Evolutionary conservation across 257 asterid genomes (phyloP), one percentile per base, ranked within the genome.

Genomic region (Jacaranda copaia): DNA sequence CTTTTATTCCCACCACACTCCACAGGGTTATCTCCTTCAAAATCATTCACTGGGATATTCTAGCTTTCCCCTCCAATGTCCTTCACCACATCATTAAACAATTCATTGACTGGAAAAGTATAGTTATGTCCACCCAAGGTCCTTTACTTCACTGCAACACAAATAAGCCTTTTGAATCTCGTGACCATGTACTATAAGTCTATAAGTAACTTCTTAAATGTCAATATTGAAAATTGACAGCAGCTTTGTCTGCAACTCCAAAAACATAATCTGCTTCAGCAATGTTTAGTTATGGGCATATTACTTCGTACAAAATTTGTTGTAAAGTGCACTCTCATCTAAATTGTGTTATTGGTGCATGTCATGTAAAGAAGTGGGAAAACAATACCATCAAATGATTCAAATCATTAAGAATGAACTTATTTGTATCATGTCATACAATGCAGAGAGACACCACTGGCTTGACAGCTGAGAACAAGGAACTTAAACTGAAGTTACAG

Each of bases 381-480:
- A 46, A 46, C 32, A 48, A 59, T 52, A n/a, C 12, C 35, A n/a
- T 71, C 35, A 68, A 38, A 8, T 66, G 63, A 36, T 18, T 71
- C 35, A 68, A 38, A 8, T 66, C 68, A 36, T 18, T 48, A 40
- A 68, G 13, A 77, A 32, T 18, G 42, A 77, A 72, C 14, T 73
- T 12, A 39, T 19, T 57, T 18, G 3, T 70, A 70, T 35, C 49
- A 11, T 72, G 67, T 60, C 68, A 49, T 64, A 62, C 36, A 18
- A 46, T 80, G 85, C 93, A 94, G 99, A 88, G 93, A 77, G 98
- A 94, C 84, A 94, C 98, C 13, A 65, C 75, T 62, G 96, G 89
- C 7, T 78, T 92, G 85, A 89, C 96, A 64, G 16, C 78, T 65
- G 98, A 94, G 88, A 94, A 94, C 92, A 94, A 91, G 85, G 97